phyloP scores from a whole-genome alignment of 306 rosid genomes.

The Chamaecrista fasciculata region DNA sequence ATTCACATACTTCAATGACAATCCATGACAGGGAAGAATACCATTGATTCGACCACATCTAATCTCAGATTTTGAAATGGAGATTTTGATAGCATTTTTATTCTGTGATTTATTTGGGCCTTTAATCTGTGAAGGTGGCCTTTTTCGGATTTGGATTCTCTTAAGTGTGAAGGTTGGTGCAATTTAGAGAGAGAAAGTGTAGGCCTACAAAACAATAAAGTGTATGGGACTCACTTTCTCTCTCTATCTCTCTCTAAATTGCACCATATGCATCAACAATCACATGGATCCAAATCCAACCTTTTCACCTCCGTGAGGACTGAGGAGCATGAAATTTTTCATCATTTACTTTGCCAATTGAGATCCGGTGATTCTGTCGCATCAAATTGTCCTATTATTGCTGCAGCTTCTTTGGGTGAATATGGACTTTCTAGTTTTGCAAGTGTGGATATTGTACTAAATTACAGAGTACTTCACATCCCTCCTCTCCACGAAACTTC shows the following conservation, averaged over 20 bases:
- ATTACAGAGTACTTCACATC: neutral
- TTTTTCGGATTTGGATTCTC: too few species aligned
- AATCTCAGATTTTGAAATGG: constrained; percentile 17
- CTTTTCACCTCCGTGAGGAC: constrained; percentile 16
- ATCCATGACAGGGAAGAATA: constrained; percentile 32
- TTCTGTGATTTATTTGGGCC: constrained; percentile 29
- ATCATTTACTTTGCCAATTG: constrained; percentile 1
- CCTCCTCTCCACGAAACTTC: too few species aligned
- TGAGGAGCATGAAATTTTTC: constrained; percentile 7
- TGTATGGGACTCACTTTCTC: too few species aligned
- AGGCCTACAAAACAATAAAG: too few species aligned
- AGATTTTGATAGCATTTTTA: constrained; percentile 23
- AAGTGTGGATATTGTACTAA: neutral
- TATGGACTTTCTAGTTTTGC: constrained; percentile 2
- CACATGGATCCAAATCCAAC: too few species aligned
- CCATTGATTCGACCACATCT: constrained; percentile 19
- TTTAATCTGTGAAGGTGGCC: constrained; percentile 8
- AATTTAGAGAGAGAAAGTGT: too few species aligned
- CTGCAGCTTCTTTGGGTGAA: neutral
- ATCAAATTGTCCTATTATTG: constrained; percentile 4
- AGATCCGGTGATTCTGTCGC: constrained; percentile 3
- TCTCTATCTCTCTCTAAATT: too few species aligned
- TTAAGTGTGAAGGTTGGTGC: too few species aligned
- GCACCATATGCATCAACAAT: too few species aligned
- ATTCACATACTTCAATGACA: constrained; percentile 37